phyloP scores from a whole-genome alignment of 805 yeast species.

The Teunomyces kruisii region DNA sequence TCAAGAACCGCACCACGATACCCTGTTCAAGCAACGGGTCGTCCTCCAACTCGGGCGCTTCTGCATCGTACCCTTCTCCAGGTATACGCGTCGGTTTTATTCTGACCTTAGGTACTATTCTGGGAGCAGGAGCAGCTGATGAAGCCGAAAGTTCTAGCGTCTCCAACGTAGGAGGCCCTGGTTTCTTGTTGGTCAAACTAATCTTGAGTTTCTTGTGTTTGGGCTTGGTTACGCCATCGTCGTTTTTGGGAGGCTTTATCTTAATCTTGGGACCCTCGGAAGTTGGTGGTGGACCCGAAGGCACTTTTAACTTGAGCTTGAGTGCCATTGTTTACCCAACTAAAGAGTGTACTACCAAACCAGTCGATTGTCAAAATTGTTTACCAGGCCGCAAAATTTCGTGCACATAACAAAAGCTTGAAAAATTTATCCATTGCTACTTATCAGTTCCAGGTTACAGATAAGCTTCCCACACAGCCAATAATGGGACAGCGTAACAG shows the following conservation, averaged over 20 bases:
- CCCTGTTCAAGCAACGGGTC: constrained; percentile 93
- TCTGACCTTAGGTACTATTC: constrained; percentile 23
- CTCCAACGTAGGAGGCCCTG: not conserved
- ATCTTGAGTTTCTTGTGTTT: constrained; percentile 26
- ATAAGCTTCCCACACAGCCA: too few species aligned
- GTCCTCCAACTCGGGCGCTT: constrained; percentile 93
- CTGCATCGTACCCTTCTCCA: constrained; percentile 96
- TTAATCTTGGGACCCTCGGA: constrained; percentile 16
- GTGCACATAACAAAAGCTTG: not conserved
- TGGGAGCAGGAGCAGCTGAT: constrained; percentile 24
- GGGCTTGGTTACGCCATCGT: constrained; percentile 8
- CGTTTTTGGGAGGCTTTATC: constrained; percentile 18
- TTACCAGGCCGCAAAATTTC: not conserved
- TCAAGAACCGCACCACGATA: constrained; percentile 70
- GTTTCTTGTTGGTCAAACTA: constrained; percentile 16
- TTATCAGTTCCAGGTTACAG: too few species aligned
- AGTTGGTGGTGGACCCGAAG: constrained; percentile 4
- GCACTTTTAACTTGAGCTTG: constrained; percentile 16
- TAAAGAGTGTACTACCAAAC: too few species aligned
- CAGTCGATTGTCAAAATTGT: too few species aligned
- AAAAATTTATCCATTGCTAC: too few species aligned
- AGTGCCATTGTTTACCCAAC: constrained; percentile 12
- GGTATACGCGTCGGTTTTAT: constrained; percentile 68
- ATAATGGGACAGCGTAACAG: not conserved
- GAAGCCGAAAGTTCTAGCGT: constrained; percentile 2